Evolutionary conservation across 2,329 filamentous ascomycete species (phyloP), one percentile per base, ranked within the genome.

Genomic region (Neodidymelliopsis sp.): DNA sequence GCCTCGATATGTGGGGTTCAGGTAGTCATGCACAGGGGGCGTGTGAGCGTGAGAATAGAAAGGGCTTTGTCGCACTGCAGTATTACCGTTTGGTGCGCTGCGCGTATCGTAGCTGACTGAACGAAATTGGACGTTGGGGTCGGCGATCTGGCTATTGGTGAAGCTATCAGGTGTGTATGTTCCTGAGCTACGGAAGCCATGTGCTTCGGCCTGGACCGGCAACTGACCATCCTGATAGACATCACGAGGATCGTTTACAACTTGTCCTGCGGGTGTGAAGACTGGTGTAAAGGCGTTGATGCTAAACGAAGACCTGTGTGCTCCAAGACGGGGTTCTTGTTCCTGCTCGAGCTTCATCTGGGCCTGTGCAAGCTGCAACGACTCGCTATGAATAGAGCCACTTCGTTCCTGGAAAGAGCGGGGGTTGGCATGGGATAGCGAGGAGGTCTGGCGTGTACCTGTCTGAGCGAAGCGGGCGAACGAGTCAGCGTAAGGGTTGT

Each of bases 341-440:
- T 70, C 69, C 19, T 70, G 65, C 11, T 74, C 68, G 15, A 71
- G 60, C 25, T 63, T 70, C 29, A 72, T 45, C 16, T 71, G 66
- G 20, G 60, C 58, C 10, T 76, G 62, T 12, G 70, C 62, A 7
- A 50, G 35, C 8, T 69, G 56, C n/a, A 69, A 56, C 10, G 71
- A 63, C 24, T 76, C 73, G 48, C 72, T 74, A 20, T 70, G 64
- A 30, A 73, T 67, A 1, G 69, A 73, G 12, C 67, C 69, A 43
- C 70, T 71, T n/a, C 73, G 72, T 29, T 73, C 71, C 27, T 63
- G 69, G 37, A 66, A 72, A 5, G 58, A 30, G 8, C 73, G 68
- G 12, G 70, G 70, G 51, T 76, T 79, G 33, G 73, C 67, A 51
- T 81, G 78, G 5, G 79, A 77, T 49, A 80, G 77, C 0, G 82